Percentiles rank a stretch among this genome's conserved stretches.
Evolutionary conservation across 371 early-diverging fungal species (phyloP).

Genomic region (Rhizopus sp.): DNA sequence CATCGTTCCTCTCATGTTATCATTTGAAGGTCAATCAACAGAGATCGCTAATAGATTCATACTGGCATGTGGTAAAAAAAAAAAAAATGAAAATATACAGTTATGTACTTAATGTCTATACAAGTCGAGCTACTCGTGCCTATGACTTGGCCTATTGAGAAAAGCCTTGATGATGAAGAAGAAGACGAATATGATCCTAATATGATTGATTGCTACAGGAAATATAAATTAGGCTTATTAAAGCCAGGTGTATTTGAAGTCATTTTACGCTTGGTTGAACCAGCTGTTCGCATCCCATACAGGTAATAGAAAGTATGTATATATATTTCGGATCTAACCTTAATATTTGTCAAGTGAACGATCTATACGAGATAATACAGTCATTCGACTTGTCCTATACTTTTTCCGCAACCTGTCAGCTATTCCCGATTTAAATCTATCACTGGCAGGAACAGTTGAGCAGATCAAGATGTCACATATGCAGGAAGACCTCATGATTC

Average conservation of each 20-base stretch:
- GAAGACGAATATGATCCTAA: conserved; percentile 54
- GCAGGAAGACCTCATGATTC: conserved; percentile 62
- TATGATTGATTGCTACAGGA: conserved; percentile 56
- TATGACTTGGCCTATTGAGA: conserved; percentile 66
- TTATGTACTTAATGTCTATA: neutral
- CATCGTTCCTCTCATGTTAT: conserved; percentile 77
- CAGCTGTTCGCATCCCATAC: conserved; percentile 54
- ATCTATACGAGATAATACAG: conserved; percentile 65
- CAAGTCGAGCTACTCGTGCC: conserved; percentile 75
- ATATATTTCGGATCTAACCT: neutral
- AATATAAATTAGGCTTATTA: conserved; percentile 73
- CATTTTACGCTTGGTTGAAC: conserved; percentile 45
- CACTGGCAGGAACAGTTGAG: conserved; percentile 38
- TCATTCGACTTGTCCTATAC: conserved; percentile 75
- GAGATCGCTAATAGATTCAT: conserved; percentile 53
- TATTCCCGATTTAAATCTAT: conserved; percentile 68
- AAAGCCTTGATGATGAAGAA: conserved; percentile 37
- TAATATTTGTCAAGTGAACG: conserved; percentile 43
- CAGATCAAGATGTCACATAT: conserved; percentile 57
- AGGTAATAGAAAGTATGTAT: conserved; percentile 30
- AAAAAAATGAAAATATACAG: neutral
- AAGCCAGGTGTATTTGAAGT: conserved; percentile 54
- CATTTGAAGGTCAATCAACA: conserved; percentile 45
- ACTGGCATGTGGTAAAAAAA: conserved; percentile 57
- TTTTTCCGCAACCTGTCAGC: conserved; percentile 82